Evolutionary conservation across 139 green algal species (phyloP).

Genomic region (Edaphochlamys debaryana): DNA sequence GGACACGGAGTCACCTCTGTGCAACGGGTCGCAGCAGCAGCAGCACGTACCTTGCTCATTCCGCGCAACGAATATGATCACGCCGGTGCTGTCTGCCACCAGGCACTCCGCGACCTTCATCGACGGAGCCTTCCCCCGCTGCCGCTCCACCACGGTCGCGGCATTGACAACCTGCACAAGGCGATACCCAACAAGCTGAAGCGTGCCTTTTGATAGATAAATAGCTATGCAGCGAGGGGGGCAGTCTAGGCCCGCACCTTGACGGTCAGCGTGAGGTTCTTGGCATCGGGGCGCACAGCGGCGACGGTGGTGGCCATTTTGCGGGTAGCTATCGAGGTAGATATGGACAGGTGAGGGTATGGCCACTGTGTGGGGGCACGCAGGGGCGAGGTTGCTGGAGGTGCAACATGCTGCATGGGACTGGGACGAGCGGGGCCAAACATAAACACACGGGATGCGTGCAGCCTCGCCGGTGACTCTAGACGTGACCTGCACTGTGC

Average conservation of each 20-base stretch:
- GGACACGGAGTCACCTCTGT: not conserved
- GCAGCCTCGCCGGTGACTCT: too few relatives aligned
- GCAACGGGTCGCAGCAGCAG: not conserved
- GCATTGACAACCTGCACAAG: slow-evolving; percentile 76
- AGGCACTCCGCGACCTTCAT: slow-evolving; percentile 86
- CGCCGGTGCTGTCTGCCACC: slow-evolving; percentile 86
- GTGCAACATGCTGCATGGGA: too few relatives aligned
- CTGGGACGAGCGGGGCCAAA: too few relatives aligned
- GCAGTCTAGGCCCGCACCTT: too few relatives aligned
- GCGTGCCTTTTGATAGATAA: too few relatives aligned
- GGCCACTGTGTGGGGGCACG: too few relatives aligned
- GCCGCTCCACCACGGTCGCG: slow-evolving; percentile 76
- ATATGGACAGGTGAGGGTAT: too few relatives aligned
- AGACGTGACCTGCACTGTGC: too few relatives aligned
- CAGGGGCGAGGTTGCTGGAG: too few relatives aligned
- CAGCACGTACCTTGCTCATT: slow-evolving; percentile 83
- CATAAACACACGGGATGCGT: too few relatives aligned
- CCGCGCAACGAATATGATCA: slow-evolving; percentile 84
- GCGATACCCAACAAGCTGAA: not conserved
- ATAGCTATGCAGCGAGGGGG: too few relatives aligned
- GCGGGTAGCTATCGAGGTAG: too few relatives aligned
- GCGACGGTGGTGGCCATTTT: slow-evolving; percentile 20
- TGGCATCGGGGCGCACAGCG: slow-evolving; percentile 14
- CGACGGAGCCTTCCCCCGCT: slow-evolving; percentile 42
- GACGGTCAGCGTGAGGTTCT: slow-evolving; percentile 41